Evolutionary conservation across 495 filamentous ascomycete genomes (phyloP).

Genomic region (Hyphodiscus hymeniophilus): DNA sequence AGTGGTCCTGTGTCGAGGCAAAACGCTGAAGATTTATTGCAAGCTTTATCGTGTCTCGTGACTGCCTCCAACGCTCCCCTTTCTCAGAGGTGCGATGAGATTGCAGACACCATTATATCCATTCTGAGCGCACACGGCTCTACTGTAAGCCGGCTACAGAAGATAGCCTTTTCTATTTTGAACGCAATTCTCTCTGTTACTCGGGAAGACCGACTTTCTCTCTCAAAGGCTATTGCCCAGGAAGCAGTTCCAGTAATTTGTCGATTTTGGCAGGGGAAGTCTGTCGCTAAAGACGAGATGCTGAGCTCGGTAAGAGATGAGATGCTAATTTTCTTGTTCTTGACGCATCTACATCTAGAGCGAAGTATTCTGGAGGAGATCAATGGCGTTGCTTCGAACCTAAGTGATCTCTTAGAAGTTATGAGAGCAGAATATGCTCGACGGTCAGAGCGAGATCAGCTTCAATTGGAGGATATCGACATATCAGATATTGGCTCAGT

Average conservation of each 20-base stretch:
- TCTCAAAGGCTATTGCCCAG: slow-evolving; percentile 48
- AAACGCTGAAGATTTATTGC: slow-evolving; percentile 20
- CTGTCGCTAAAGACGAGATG: slow-evolving; percentile 61
- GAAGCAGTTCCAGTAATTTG: slow-evolving; percentile 63
- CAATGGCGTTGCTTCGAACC: slow-evolving; percentile 12
- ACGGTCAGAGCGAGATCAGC: slow-evolving; percentile 59
- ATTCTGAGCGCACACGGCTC: slow-evolving; percentile 49
- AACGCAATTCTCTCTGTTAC: slow-evolving; percentile 60
- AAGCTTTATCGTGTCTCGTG: slow-evolving; percentile 14
- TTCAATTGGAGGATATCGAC: slow-evolving; percentile 66
- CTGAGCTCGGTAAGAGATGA: slow-evolving; percentile 49
- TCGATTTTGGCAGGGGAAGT: slow-evolving; percentile 64
- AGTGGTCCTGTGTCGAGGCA: slow-evolving; percentile 8
- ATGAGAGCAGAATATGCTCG: slow-evolving; percentile 65
- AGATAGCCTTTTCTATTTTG: slow-evolving; percentile 64
- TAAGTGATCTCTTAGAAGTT: slow-evolving; percentile 51
- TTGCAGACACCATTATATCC: slow-evolving; percentile 49
- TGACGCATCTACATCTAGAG: slow-evolving; percentile 52
- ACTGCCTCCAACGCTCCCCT: slow-evolving; percentile 65
- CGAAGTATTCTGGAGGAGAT: slow-evolving; percentile 26
- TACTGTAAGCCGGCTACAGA: slow-evolving; percentile 53
- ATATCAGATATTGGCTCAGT: slow-evolving; percentile 38
- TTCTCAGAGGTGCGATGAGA: slow-evolving; percentile 43
- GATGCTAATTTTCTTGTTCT: slow-evolving; percentile 61
- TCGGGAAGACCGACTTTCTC: slow-evolving; percentile 55